Conservation (phyloP, 352 stramenopile species). For the Pythium aquatile region DNA sequence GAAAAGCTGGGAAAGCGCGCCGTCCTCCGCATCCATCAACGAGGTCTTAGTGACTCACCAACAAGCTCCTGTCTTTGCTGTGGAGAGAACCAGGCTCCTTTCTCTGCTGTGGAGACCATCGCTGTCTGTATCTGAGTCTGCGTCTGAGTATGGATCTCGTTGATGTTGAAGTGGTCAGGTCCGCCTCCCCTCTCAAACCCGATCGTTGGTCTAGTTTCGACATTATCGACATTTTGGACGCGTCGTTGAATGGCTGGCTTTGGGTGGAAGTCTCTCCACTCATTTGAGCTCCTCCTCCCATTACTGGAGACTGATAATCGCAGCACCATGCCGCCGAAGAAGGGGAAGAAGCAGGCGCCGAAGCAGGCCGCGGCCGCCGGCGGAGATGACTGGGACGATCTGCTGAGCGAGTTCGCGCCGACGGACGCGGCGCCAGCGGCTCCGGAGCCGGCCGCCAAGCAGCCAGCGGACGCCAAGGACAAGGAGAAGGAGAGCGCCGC, state of each 20-base stretch:
- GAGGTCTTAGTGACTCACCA: too few species aligned
- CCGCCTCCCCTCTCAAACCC: too few species aligned
- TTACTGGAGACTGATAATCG: neutral
- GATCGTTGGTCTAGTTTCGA: neutral
- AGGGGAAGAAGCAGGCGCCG: slow-evolving; percentile 58
- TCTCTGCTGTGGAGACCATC: too few species aligned
- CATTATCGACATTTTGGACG: slow-evolving; percentile 12
- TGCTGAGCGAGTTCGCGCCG: slow-evolving; percentile 67
- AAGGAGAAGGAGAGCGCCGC: slow-evolving; percentile 19
- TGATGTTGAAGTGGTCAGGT: neutral
- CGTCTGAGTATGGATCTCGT: neutral
- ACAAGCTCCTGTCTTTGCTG: too few species aligned
- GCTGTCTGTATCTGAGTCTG: neutral
- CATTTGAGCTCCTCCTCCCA: neutral
- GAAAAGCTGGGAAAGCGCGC: neutral
- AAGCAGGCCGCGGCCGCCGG: slow-evolving; percentile 41
- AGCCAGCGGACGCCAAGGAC: slow-evolving; percentile 7
- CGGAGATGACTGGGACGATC: slow-evolving; percentile 65
- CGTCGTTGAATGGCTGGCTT: neutral
- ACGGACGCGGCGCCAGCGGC: slow-evolving; percentile 31
- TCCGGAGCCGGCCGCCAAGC: slow-evolving; percentile 16
- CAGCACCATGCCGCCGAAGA: slow-evolving; percentile 72
- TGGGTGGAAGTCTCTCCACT: slow-evolving; percentile 4
- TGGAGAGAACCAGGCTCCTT: too few species aligned
- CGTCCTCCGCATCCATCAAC: too few species aligned